These are phyloP conservation scores for Dimargaris cristalligena DNA, from an alignment of 192 early-diverging fungal species.

Conservation along the genomic window DNA sequence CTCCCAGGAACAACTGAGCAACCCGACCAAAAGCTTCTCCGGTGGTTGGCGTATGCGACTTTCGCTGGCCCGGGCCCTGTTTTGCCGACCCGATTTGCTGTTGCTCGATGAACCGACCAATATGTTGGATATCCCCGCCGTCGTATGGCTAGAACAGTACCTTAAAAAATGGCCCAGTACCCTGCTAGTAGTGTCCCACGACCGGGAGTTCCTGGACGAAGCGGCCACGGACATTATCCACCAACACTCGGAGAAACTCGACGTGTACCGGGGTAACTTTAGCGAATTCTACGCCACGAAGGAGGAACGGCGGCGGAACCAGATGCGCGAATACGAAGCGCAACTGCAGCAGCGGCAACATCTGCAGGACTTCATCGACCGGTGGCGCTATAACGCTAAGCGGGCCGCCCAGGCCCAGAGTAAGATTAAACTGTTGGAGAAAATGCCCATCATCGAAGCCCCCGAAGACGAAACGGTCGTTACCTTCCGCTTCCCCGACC, in stretches of 20 bases:
- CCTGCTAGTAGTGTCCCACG: conserved; percentile 93
- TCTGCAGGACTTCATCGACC: conserved; percentile 94
- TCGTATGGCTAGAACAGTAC: conserved; percentile 95
- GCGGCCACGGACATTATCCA: conserved; percentile 95
- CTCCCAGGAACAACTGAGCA: conserved; percentile 47
- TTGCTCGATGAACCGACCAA: conserved; percentile 87
- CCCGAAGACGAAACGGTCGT: conserved; percentile 64
- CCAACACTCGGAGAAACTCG: conserved; percentile 81
- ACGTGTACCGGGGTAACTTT: conserved; percentile 95
- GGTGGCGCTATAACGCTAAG: conserved; percentile 98
- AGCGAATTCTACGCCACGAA: conserved; percentile 74
- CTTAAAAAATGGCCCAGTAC: conserved; percentile 82
- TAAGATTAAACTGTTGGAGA: conserved; percentile 97
- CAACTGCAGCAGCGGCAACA: conserved; percentile 88
- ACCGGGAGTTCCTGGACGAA: conserved; percentile 92
- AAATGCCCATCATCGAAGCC: conserved; percentile 76
- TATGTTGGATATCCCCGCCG: conserved; percentile 89
- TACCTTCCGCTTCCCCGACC: conserved; percentile 83
- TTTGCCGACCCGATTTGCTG: conserved; percentile 82
- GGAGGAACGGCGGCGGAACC: conserved; percentile 79
- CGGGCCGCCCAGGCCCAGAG: conserved; percentile 90
- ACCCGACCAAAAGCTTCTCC: conserved; percentile 85
- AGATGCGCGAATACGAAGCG: conserved; percentile 87
- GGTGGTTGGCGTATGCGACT: conserved; percentile 99
- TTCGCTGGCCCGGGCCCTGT: conserved; percentile 87